Evolutionary conservation across 768 basidiomycete species (phyloP).

Genomic region (Dictyophora rubrovolvata): DNA sequence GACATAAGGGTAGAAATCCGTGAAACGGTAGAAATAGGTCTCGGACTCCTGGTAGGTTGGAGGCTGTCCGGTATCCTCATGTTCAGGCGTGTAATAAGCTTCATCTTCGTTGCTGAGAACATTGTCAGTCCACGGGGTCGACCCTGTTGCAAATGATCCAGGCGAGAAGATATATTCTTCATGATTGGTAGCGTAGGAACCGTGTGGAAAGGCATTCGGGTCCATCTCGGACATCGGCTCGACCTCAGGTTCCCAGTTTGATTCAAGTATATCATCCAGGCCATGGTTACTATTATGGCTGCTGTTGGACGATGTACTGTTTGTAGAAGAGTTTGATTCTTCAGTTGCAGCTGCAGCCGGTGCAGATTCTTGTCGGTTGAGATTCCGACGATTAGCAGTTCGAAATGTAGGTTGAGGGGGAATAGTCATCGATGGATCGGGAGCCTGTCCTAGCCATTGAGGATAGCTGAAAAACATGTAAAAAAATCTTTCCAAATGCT

Average conservation of each 20-base stretch:
- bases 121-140: not conserved
- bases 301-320: not conserved
- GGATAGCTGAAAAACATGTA: not conserved
- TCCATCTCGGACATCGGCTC: not conserved
- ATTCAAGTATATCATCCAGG: not conserved
- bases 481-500: not conserved
- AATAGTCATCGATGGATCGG: not conserved
- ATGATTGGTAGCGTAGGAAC: not conserved
- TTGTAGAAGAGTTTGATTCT: not conserved
- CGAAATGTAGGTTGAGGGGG: not conserved
- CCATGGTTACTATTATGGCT: not conserved
- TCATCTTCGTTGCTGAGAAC: not conserved
- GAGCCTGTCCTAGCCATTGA: not conserved
- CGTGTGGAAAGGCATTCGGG: not conserved
- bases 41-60: not conserved
- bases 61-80: not conserved
- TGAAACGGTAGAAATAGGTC: not conserved
- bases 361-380: not conserved
- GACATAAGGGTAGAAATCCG: not conserved
- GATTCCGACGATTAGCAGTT: not conserved
- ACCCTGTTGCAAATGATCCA: not conserved
- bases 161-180: not conserved
- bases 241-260: not conserved
- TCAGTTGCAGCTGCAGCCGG: not conserved
- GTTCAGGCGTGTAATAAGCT: not conserved